These are phyloP conservation scores for Nakaseomyces sp. DNA, from an alignment of 1,139 yeast species.

Conservation along the genomic window DNA sequence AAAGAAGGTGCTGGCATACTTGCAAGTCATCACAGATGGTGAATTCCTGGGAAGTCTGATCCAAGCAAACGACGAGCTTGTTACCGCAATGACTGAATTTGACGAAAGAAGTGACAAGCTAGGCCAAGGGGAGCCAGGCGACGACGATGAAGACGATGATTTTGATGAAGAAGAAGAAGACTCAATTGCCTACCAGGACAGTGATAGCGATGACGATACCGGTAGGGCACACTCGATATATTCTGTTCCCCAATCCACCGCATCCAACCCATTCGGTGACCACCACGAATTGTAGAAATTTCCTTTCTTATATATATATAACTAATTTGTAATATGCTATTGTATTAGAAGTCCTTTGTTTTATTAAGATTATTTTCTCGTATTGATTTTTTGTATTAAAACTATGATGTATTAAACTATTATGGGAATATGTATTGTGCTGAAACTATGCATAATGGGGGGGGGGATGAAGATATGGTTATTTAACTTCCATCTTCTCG, in stretches of 20 bases:
- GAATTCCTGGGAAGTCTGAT: constrained; percentile 79
- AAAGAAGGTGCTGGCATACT: constrained; percentile 65
- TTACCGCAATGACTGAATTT: constrained; percentile 57
- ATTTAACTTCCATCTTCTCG: neutral
- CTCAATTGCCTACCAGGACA: constrained; percentile 5
- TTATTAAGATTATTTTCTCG: too few species aligned
- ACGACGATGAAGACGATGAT: constrained; percentile 12
- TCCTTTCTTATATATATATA: neutral
- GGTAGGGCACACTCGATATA: constrained; percentile 6
- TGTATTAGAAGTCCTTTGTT: too few species aligned
- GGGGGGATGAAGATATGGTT: neutral
- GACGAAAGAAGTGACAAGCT: constrained; percentile 50
- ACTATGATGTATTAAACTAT: too few species aligned
- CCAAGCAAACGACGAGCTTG: constrained; percentile 83
- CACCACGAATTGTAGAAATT: constrained; percentile 15
- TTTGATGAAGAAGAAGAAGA: constrained; percentile 12
- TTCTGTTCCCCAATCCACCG: constrained; percentile 11
- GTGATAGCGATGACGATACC: constrained; percentile 7
- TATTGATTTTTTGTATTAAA: too few species aligned
- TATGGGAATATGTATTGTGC: too few species aligned
- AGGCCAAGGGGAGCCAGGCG: constrained; percentile 34
- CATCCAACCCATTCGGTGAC: constrained; percentile 26
- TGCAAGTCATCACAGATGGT: constrained; percentile 72
- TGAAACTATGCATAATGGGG: too few species aligned
- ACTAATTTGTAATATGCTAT: too few species aligned